A percentile compares a stretch with the other conserved stretches of the same genome.
Conservation (phyloP, 129 eudicot genomes). For the Tanacetum coccineum region DNA sequence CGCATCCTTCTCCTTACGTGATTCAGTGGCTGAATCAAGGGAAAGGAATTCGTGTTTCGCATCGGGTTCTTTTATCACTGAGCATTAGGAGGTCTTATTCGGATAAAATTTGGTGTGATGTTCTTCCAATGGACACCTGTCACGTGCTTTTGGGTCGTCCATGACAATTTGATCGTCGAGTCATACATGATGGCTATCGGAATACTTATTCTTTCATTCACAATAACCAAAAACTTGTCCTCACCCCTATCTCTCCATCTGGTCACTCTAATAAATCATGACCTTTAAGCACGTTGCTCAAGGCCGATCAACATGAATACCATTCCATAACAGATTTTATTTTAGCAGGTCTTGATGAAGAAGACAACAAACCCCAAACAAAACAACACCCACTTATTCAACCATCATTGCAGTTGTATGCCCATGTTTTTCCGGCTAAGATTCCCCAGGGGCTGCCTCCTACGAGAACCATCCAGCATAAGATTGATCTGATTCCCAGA, state of each 20-base stretch:
- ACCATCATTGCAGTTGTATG: background rate
- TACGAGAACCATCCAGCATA: background rate
- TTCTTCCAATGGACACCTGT: background rate
- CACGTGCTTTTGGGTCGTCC: no score
- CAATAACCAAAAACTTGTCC: background rate
- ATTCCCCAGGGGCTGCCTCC: conserved; percentile 1
- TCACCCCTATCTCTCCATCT: background rate
- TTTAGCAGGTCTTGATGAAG: background rate
- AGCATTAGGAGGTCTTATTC: background rate
- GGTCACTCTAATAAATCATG: background rate
- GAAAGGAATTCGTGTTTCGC: background rate
- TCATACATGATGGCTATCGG: background rate
- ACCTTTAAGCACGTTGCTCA: background rate
- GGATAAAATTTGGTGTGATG: background rate
- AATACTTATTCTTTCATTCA: background rate
- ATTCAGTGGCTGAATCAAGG: conserved; percentile 3
- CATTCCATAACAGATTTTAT: background rate
- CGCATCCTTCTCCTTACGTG: background rate
- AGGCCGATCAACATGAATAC: conserved; percentile 1
- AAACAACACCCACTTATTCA: no score
- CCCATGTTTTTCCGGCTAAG: background rate
- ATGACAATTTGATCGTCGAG: background rate
- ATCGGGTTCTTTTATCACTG: background rate
- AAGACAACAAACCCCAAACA: background rate
- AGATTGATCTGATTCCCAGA: no score